Base-by-base conservation (phyloP, 768 basidiomycete genomes). In the Trametes maxima region DNA sequence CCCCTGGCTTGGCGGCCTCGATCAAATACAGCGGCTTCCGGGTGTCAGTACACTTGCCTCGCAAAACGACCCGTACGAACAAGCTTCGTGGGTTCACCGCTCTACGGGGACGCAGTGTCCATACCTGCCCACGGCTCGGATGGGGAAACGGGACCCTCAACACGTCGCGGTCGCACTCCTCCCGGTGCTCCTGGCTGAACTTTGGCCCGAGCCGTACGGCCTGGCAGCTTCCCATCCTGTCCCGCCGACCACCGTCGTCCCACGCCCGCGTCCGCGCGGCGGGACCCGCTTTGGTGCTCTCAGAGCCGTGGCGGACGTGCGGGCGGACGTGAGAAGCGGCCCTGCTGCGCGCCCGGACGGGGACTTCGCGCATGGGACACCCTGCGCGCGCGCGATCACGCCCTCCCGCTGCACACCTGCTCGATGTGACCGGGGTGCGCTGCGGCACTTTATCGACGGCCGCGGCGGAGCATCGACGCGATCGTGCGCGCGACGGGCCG, bases 331-430 rank as follows among this genome's bases (percentile, higher is more conserved):
- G 62, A 58, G 62, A 64, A 56, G 48, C 19, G 49, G 62, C 46
- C 62, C 62, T 64, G 62, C 62, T 64, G 62, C 62, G 62, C 44
- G 57, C 46, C 40, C 48, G 47, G 57, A 49, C 40, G 24, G 39
- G 48, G 12, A 42, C 40, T 28, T 35, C 48, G 25, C 44, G 24
- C 47, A 39, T 48, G 47, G 48, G 48, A 51, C 19, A 19, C 45
- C 47, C 19, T 12, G 47, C 48, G n/a, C 8, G 28, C 28, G 28
- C 28, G 28, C 28, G 28, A 33, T 33, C 28, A 33, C 8, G 28
- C 28, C 28, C 28, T 33, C 28, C 28, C 28, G 28, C 28, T 33
- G 28, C 28, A 33, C 28, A 8, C 28, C 28, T 8, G 28, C 8
- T 3, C 3, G 28, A 8, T 33, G 28, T 8, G 8, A 8, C 28